Base-by-base conservation (phyloP, 495 filamentous ascomycete genomes). In the Chaetomium fimeti region DNA sequence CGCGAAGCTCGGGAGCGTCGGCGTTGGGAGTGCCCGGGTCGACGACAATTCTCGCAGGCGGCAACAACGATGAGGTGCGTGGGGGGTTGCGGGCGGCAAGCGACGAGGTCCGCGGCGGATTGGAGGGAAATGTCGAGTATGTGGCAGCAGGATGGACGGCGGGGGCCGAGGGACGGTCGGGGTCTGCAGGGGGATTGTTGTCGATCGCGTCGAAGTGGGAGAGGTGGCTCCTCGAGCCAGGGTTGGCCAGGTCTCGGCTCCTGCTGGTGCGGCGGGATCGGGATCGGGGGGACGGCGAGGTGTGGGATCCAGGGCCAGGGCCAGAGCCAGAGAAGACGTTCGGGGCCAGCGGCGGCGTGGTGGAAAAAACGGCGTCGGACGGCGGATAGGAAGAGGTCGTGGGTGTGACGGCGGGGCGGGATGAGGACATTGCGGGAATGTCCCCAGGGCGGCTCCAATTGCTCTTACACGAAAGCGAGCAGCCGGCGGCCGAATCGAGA, bases 1-100 rank as follows among this genome's bases (percentile, higher is more conserved):
- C 65, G 68, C 75, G 20, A 69, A 73, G 47, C 24, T 55, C 47
- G 8, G 64, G 52, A 2, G 64, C 36, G 40, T 58, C 27, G 49
- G 67, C 69, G n/a, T 38, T 53, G 11, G 62, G 53, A 49, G 56
- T 43, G 16, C 58, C 42, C 48, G 43, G 54, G 58, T 73, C 73
- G 66, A 72, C 49, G 47, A 57, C 32, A 56, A 74, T 64, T 67
- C 67, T 54, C 58, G 73, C 66, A 63, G 73, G 69, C 52, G 73
- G 64, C 29, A 77, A 62, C 59, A 79, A 75, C 25, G 75, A 77
- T 51, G 76, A 74, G 4, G 70, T 73, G 63, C 77, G 75, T 28
- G 72, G 76, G 45, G 64, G 73, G 54, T 59, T 60, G 53, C 57
- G 28, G 52, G 68, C 60, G 32, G 66, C 61, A 18, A 79, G 73